phyloP scores from a whole-genome alignment of 768 basidiomycete genomes.

The Suillus americanus region DNA sequence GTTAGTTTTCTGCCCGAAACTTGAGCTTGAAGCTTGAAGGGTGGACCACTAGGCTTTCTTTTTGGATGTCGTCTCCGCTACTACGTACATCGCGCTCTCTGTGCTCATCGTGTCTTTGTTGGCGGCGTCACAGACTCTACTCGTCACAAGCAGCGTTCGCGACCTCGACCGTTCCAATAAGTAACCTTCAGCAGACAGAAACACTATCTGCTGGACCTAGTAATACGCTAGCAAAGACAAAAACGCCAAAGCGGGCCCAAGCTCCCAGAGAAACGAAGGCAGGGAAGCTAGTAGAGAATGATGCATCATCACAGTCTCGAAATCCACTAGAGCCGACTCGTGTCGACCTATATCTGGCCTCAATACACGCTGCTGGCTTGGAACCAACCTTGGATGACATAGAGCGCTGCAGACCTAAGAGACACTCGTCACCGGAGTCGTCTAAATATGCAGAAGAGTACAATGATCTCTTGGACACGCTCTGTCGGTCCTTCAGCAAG shows the following conservation, averaged over 20 bases:
- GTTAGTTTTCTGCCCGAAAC: neutral
- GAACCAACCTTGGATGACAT: constrained; percentile 60
- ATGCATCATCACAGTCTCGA: constrained; percentile 6
- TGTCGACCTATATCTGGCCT: constrained; percentile 57
- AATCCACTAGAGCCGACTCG: constrained; percentile 43
- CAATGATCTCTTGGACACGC: constrained; percentile 45
- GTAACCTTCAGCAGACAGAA: neutral
- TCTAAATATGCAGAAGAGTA: constrained; percentile 54
- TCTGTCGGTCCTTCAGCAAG: constrained; percentile 63
- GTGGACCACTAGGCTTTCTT: neutral
- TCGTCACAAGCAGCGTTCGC: constrained; percentile 27
- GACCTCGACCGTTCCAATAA: constrained; percentile 6
- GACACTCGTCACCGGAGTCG: constrained; percentile 40
- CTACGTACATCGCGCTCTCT: constrained; percentile 20
- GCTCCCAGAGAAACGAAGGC: neutral
- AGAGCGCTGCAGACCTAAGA: constrained; percentile 51
- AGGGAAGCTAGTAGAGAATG: neutral
- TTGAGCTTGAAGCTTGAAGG: neutral
- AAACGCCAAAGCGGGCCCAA: neutral
- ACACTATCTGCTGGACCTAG: neutral
- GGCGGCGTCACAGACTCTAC: constrained; percentile 18
- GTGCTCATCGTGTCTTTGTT: constrained; percentile 16
- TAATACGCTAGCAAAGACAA: neutral
- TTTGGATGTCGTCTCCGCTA: constrained; percentile 23
- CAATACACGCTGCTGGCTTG: constrained; percentile 43